A percentile compares a stretch with the other conserved stretches of the same genome.
phyloP scores from a whole-genome alignment of 2,329 filamentous ascomycete genomes.

The Pseudogymnoascus destructans region DNA sequence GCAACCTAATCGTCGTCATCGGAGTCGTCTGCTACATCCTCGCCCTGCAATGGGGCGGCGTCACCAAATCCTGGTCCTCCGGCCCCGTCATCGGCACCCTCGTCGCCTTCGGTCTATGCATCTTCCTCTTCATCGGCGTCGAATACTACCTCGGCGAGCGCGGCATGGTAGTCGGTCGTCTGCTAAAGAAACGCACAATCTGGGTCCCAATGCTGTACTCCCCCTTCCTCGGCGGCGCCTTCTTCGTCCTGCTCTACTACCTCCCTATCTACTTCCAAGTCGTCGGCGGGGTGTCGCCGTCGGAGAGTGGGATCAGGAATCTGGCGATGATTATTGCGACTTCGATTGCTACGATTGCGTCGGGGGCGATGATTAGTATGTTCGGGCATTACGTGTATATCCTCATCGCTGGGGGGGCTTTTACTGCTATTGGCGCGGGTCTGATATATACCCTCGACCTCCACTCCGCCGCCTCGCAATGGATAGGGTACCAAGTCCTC shows the following conservation, averaged over 20 bases:
- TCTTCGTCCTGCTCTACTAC: conserved; percentile 14
- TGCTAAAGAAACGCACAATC: conserved; percentile 14
- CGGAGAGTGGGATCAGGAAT: conserved; percentile 18
- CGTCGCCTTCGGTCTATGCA: conserved; percentile 23
- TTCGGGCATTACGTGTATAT: conserved; percentile 28
- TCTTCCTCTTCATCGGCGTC: conserved; percentile 25
- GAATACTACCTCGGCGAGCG: conserved; percentile 30
- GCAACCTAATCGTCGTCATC: conserved; percentile 32
- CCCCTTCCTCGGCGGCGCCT: not conserved
- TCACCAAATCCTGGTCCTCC: conserved; percentile 30
- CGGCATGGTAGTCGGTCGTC: not conserved
- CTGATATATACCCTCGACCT: conserved; percentile 41
- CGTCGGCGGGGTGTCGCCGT: conserved; percentile 14
- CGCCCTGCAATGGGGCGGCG: conserved; percentile 34
- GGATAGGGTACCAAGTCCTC: conserved; percentile 47
- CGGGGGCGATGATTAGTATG: conserved; percentile 25
- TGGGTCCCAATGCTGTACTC: conserved; percentile 29
- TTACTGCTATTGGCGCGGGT: conserved; percentile 33
- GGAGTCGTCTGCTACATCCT: conserved; percentile 32
- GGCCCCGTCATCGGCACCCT: conserved; percentile 29
- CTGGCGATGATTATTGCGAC: conserved; percentile 18
- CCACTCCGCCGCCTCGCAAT: conserved; percentile 33
- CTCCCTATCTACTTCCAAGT: conserved; percentile 22
- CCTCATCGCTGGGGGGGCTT: conserved; percentile 23
- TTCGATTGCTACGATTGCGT: conserved; percentile 26